These are phyloP conservation scores for Calonectria honghensis DNA, from an alignment of 2,329 filamentous ascomycete species.

Conservation along the genomic window DNA sequence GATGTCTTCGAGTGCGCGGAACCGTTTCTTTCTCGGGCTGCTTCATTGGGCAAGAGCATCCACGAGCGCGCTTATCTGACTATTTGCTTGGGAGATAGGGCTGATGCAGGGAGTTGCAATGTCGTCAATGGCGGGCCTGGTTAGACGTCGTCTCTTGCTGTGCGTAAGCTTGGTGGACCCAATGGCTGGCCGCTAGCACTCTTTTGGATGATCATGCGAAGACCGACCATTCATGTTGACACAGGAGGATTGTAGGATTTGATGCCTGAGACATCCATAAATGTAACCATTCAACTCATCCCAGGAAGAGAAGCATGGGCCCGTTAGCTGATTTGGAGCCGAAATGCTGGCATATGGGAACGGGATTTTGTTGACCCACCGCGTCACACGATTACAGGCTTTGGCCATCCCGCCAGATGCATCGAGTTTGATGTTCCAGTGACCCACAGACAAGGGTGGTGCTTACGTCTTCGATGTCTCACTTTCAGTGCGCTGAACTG, in stretches of 20 bases:
- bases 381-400: not conserved
- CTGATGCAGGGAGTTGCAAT: not conserved
- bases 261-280: slow-evolving; percentile 4
- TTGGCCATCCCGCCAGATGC: not conserved
- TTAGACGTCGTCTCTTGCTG: not conserved
- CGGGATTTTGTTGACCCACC: not conserved
- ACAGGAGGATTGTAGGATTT: not conserved
- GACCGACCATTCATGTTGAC: not conserved
- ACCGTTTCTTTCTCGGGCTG: not conserved
- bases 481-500: not conserved
- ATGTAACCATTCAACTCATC: not conserved
- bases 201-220: slow-evolving; percentile 2
- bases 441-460: not conserved
- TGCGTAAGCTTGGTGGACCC: slow-evolving; percentile 10
- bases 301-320: not conserved
- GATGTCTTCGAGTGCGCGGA: not conserved
- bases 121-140: not conserved
- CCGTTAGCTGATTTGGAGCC: too few relatives aligned
- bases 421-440: not conserved
- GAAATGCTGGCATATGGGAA: not conserved
- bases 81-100: not conserved
- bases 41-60: not conserved
- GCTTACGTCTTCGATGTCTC: not conserved
- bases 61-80: not conserved
- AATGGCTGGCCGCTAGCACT: not conserved